Percentiles rank a stretch among this genome's conserved stretches.
Evolutionary conservation across 345 rosid genomes (phyloP).

Genomic region (Brassica cretica): DNA sequence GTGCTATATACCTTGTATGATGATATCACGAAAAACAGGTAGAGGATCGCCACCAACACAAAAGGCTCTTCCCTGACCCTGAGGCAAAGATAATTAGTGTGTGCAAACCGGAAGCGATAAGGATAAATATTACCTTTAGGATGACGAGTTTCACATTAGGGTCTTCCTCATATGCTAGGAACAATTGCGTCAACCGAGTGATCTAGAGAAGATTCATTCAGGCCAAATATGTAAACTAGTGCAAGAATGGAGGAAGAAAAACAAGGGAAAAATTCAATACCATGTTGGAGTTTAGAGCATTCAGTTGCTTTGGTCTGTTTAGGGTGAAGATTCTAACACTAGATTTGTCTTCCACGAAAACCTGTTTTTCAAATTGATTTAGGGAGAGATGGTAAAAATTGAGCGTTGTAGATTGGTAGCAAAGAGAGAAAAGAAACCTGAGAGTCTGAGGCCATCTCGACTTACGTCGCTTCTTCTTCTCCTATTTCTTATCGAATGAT

Average conservation of each 20-base stretch:
- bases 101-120: background rate
- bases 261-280: constrained; percentile 34
- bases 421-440: constrained; percentile 11
- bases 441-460: constrained; percentile 18
- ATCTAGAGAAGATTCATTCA: constrained; percentile 41
- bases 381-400: background rate
- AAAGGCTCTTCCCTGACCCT: constrained; percentile 87
- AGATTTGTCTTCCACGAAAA: constrained; percentile 60
- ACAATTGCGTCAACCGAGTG: constrained; percentile 57
- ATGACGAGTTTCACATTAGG: constrained; percentile 63
- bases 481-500: background rate
- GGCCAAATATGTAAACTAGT: background rate
- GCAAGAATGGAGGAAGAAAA: background rate
- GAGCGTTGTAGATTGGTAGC: background rate
- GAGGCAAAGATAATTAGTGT: background rate
- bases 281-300: constrained; percentile 65
- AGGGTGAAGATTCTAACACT: constrained; percentile 55
- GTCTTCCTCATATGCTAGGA: constrained; percentile 58
- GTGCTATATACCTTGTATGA: background rate
- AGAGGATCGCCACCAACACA: constrained; percentile 84
- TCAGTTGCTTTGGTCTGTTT: constrained; percentile 73
- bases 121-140: constrained; percentile 55
- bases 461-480: background rate
- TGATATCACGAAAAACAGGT: constrained; percentile 35
- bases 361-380: constrained; percentile 38